These are phyloP conservation scores for Hymenoscyphus linearis DNA, from an alignment of 2,329 filamentous ascomycete genomes.

Conservation along the genomic window DNA sequence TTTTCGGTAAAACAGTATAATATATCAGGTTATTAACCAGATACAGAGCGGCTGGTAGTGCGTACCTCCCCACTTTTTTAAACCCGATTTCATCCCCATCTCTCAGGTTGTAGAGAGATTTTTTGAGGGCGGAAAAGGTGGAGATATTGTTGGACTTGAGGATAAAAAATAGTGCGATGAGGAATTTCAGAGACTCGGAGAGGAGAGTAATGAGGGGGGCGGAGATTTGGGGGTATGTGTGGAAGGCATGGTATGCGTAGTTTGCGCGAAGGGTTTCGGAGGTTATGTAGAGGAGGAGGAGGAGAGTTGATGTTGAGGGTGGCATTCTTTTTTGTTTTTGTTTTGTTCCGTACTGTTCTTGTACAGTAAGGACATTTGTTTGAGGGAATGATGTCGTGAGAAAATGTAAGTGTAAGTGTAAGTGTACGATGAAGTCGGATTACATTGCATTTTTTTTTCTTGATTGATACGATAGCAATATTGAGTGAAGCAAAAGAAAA, in stretches of 20 bases:
- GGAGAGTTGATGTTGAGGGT: constrained; percentile 12
- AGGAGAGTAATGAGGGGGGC: constrained; percentile 17
- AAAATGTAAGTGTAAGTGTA: too few species aligned
- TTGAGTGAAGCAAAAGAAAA: too few species aligned
- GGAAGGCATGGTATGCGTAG: constrained; percentile 23
- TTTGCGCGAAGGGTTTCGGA: constrained; percentile 23
- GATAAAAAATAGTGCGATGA: constrained; percentile 15
- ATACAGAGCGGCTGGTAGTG: constrained; percentile 20
- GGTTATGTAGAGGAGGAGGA: constrained; percentile 12
- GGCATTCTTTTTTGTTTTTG: constrained; percentile 2
- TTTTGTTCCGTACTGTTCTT: background rate
- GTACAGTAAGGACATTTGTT: too few species aligned
- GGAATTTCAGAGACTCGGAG: constrained; percentile 20
- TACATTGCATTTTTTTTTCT: too few species aligned
- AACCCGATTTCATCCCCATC: constrained; percentile 3
- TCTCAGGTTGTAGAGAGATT: background rate
- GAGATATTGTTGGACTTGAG: constrained; percentile 8
- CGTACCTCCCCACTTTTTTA: constrained; percentile 15
- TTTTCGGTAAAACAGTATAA: constrained; percentile 20
- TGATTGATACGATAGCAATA: too few species aligned
- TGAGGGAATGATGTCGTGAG: too few species aligned
- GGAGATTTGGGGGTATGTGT: constrained; percentile 17
- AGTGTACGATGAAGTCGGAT: too few species aligned
- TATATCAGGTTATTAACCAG: constrained; percentile 23
- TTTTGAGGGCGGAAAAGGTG: background rate